phyloP scores from a whole-genome alignment of 345 rosid species.

The Acer saccharum region DNA sequence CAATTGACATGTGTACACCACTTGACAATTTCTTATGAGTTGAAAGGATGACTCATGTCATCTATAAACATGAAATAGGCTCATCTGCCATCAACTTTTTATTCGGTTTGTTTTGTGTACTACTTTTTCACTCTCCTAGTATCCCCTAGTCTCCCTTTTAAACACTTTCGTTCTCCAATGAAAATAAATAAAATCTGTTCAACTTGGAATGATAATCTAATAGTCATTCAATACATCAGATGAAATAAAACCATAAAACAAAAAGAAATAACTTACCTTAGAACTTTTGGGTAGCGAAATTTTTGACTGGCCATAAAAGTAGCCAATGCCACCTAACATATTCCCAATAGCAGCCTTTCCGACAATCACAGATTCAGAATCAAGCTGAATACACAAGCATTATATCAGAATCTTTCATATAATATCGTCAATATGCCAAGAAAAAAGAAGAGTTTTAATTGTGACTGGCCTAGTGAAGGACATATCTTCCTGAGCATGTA shows the following conservation, averaged over 20 bases:
- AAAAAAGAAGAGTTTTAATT: slow-evolving; percentile 12
- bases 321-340: slow-evolving; percentile 96
- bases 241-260: slow-evolving; percentile 2
- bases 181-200: not conserved
- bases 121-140: not conserved
- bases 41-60: too few relatives aligned
- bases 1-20: not conserved
- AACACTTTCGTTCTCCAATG: not conserved
- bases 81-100: not conserved
- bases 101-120: not conserved
- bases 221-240: not conserved
- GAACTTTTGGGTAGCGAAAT: slow-evolving; percentile 54
- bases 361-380: slow-evolving; percentile 50
- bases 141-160: not conserved
- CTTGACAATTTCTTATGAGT: not conserved
- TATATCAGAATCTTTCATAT: slow-evolving; percentile 12
- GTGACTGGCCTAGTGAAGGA: slow-evolving; percentile 3
- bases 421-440: not conserved
- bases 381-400: slow-evolving; percentile 54
- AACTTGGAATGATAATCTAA: slow-evolving; percentile 13
- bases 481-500: not conserved
- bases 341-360: slow-evolving; percentile 87
- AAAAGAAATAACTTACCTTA: slow-evolving; percentile 49
- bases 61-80: not conserved
- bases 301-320: slow-evolving; percentile 90